These are phyloP conservation scores for Aspergillus fumigatiaffinis DNA, from an alignment of 2,329 filamentous ascomycete species.

Conservation along the genomic window DNA sequence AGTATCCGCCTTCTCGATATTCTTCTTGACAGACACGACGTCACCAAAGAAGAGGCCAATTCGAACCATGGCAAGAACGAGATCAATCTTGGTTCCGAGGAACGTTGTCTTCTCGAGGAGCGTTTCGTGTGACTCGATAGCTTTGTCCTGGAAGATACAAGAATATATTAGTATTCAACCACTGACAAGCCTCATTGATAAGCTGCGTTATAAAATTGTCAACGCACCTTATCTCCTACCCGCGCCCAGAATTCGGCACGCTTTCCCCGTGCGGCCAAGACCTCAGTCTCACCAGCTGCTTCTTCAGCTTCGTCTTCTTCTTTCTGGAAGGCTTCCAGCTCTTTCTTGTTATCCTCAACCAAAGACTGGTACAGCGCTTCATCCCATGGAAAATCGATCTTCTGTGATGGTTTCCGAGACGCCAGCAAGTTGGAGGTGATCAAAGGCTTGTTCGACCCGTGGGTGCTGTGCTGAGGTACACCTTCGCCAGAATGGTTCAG, in stretches of 20 bases:
- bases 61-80: conserved; percentile 93
- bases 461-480: conserved; percentile 44
- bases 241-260: conserved; percentile 93
- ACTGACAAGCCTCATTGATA: not conserved
- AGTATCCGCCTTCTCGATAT: conserved; percentile 80
- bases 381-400: conserved; percentile 79
- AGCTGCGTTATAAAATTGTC: not conserved
- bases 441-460: conserved; percentile 42
- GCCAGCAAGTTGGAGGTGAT: conserved; percentile 73
- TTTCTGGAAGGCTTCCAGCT: conserved; percentile 73
- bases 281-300: conserved; percentile 93
- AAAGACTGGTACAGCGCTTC: conserved; percentile 78
- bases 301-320: conserved; percentile 92
- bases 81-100: conserved; percentile 93
- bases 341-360: conserved; percentile 71
- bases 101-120: conserved; percentile 97
- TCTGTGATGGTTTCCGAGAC: conserved; percentile 61
- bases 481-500: conserved; percentile 72
- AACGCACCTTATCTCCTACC: conserved; percentile 83
- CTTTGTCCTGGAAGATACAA: conserved; percentile 67
- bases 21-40: conserved; percentile 87
- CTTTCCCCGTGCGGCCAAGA: conserved; percentile 88
- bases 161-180: conserved; percentile 1
- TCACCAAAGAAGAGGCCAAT: conserved; percentile 96
- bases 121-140: conserved; percentile 85